Evolutionary conservation across 225 moss, liverwort and hornwort genomes (phyloP).

Genomic region (Physcomitrellopsis africana): DNA sequence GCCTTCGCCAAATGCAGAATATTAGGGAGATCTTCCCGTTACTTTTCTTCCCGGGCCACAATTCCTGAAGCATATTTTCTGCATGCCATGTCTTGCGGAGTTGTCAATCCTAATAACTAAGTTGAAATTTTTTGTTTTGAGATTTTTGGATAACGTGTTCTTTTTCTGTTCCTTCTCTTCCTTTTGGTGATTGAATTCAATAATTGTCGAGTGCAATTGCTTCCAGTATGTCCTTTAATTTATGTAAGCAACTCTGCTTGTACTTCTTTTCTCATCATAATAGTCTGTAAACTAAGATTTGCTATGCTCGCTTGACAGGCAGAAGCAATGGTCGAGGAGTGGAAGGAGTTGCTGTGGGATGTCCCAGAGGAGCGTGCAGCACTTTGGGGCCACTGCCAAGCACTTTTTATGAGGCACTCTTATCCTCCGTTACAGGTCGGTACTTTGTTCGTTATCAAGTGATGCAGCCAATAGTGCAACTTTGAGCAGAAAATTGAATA

Average conservation of each 20-base stretch:
- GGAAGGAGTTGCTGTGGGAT: conserved; percentile 99
- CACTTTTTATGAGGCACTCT: conserved; percentile 82
- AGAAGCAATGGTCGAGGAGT: conserved; percentile 97
- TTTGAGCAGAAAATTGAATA: neutral
- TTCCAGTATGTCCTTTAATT: too few relatives aligned
- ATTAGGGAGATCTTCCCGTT: conserved; percentile 11
- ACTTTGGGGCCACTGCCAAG: conserved; percentile 93
- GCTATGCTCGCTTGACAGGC: conserved; percentile 57
- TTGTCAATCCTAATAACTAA: neutral
- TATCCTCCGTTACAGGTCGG: conserved; percentile 77
- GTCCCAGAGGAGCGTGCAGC: conserved; percentile 94
- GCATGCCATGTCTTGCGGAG: conserved; percentile 17
- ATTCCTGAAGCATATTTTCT: conserved; percentile 9
- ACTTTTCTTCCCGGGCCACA: neutral
- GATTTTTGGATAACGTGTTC: conserved; percentile 7
- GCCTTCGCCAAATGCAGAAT: neutral
- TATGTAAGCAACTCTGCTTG: too few relatives aligned
- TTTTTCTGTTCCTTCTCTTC: neutral
- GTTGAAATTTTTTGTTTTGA: too few relatives aligned
- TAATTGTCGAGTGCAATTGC: too few relatives aligned
- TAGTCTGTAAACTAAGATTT: too few relatives aligned
- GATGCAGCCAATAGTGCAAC: conserved; percentile 15
- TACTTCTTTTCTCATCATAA: too few relatives aligned
- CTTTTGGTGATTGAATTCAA: too few relatives aligned
- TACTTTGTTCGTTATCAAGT: conserved; percentile 28